These are phyloP conservation scores for Fusarium chaquense DNA, from an alignment of 2,329 filamentous ascomycete species.

Conservation along the genomic window DNA sequence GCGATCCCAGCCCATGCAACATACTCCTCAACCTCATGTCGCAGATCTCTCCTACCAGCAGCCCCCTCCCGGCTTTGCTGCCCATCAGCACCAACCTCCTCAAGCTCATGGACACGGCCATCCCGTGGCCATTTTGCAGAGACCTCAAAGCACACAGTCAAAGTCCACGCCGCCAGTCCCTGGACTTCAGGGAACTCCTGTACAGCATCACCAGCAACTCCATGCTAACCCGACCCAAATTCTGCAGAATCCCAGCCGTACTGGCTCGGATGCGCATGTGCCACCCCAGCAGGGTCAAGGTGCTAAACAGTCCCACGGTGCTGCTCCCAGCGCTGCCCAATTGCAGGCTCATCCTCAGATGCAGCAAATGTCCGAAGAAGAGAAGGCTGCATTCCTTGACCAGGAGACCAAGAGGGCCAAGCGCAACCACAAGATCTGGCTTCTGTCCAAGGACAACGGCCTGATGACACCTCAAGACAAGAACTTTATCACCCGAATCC, in stretches of 20 bases:
- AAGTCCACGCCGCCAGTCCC: slow-evolving; percentile 56
- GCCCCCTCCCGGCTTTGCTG: slow-evolving; percentile 42
- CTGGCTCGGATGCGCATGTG: slow-evolving; percentile 62
- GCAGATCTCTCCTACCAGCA: slow-evolving; percentile 49
- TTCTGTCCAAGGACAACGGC: slow-evolving; percentile 93
- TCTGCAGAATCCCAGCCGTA: slow-evolving; percentile 80
- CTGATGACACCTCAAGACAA: slow-evolving; percentile 99
- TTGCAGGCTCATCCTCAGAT: slow-evolving; percentile 59
- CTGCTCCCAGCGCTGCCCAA: slow-evolving; percentile 52
- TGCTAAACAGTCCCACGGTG: slow-evolving; percentile 65
- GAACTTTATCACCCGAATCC: slow-evolving; percentile 98
- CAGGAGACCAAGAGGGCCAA: slow-evolving; percentile 96
- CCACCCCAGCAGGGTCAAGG: slow-evolving; percentile 53
- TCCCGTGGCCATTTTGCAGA: slow-evolving; percentile 67
- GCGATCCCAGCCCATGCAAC: slow-evolving; percentile 74
- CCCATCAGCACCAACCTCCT: slow-evolving; percentile 49
- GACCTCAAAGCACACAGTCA: slow-evolving; percentile 59
- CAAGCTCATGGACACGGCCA: slow-evolving; percentile 58
- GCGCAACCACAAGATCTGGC: slow-evolving; percentile 97
- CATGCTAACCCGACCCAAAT: slow-evolving; percentile 77
- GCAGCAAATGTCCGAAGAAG: slow-evolving; percentile 82
- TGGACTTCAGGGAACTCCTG: slow-evolving; percentile 44
- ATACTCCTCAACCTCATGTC: slow-evolving; percentile 51
- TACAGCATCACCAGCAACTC: slow-evolving; percentile 54
- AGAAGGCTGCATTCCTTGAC: slow-evolving; percentile 84